Evolutionary conservation across 73 alveolate species (phyloP).

Genomic region (Loxodes magnus): DNA sequence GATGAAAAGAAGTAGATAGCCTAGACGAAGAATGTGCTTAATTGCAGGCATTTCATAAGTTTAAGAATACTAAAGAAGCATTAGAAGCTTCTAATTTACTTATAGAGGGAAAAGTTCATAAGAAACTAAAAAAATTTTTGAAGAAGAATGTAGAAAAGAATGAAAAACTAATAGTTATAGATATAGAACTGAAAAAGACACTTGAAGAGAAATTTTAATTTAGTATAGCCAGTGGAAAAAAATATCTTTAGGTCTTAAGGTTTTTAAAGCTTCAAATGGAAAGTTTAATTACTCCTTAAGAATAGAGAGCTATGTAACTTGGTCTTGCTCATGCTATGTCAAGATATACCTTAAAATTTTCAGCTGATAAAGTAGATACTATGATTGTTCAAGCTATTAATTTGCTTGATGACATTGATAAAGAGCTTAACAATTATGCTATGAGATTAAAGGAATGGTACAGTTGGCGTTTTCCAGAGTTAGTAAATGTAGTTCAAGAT

Average conservation of each 20-base stretch:
- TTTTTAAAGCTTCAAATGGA: conserved; percentile 85
- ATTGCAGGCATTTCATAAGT: conserved; percentile 91
- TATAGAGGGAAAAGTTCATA: conserved; percentile 64
- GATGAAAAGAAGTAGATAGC: conserved; percentile 68
- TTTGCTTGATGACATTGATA: conserved; percentile 95
- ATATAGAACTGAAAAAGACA: conserved; percentile 71
- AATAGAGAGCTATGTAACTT: conserved; percentile 80
- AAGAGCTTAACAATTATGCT: conserved; percentile 98
- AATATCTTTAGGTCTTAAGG: conserved; percentile 77
- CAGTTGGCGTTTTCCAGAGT: conserved; percentile 99
- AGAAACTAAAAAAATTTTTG: conserved; percentile 80
- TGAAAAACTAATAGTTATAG: conserved; percentile 64
- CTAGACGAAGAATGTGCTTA: conserved; percentile 66
- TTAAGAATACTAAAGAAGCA: conserved; percentile 96
- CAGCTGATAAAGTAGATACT: conserved; percentile 94
- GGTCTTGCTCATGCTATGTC: conserved; percentile 95
- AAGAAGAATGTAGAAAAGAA: conserved; percentile 75
- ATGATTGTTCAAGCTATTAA: conserved; percentile 98
- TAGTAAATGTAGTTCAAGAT: conserved; percentile 96
- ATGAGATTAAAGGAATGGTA: conserved; percentile 99
- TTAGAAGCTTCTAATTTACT: conserved; percentile 53
- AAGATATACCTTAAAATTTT: conserved; percentile 87
- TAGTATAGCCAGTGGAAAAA: conserved; percentile 63
- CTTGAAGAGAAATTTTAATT: conserved; percentile 75
- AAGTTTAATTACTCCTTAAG: conserved; percentile 79